Base-by-base conservation (phyloP, 257 asterid species). In the Misopates orontium region DNA sequence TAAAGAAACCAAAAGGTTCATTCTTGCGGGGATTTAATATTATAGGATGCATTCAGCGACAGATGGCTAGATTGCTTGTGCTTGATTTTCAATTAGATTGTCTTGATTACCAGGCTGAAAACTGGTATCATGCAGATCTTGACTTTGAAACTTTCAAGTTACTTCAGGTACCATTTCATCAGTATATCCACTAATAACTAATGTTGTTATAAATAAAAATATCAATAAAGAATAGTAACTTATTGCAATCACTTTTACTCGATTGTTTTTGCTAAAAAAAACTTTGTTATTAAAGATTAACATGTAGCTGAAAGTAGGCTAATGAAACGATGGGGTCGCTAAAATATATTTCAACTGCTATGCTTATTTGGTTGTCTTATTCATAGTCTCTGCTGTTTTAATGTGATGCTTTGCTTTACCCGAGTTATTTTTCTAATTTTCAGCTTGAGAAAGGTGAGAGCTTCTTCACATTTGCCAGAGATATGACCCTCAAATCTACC, bases 81-180 rank as follows among this genome's bases (percentile, higher is more conserved):
- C 95, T 93, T 44, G 97, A 90, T 79, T 90, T 90, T 75, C 99
- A 93, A 60, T 70, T 93, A 77, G 99, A 93, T 78, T 87, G 96
- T 76, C 90, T 93, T 15, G 96, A 93, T 62, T 93, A 93, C 75
- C 84, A 90, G 78, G 76, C 84, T 20, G 95, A 86, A 55, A 93
- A 90, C 71, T 93, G 97, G 97, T 85, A 80, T 64, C 99, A 93
- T 77, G 99, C 99, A 0, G 99, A 93, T 88, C 97, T 93, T 23
- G 97, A 90, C 79, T 83, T 87, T 53, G 99, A 93, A 77, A 93
- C 99, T 22, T 93, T 90, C 76, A 83, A 85, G 81, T 64, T 75
- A 72, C 99, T 90, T 71, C 99, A 90, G 99, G 99, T 93, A 74
- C 59, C 21, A 41, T 63, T 62, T 55, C 60, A 28, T 68, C 31